A percentile compares a stretch with the other conserved stretches of the same genome.
Conservation (phyloP, 257 asterid species). For the Rauvolfia tetraphylla region DNA sequence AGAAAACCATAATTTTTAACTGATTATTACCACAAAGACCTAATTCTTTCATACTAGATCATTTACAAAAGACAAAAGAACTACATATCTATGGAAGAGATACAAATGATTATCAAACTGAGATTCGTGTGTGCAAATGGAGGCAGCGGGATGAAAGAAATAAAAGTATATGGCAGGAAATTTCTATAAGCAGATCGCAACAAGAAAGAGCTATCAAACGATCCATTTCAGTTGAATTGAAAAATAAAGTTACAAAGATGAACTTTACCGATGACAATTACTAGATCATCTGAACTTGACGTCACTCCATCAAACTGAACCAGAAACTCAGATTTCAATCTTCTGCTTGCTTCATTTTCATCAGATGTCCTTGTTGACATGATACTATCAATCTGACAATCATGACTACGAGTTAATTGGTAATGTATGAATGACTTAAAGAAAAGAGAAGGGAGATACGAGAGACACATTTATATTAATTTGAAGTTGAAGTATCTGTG, state of each 20-base stretch:
- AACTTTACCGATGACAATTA: slow-evolving; percentile 80
- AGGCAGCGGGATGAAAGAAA: neutral
- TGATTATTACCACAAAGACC: neutral
- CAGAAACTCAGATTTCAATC: slow-evolving; percentile 92
- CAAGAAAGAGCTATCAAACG: neutral
- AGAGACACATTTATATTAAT: too few species aligned
- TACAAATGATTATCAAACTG: neutral
- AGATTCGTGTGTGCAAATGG: neutral
- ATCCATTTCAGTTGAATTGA: neutral
- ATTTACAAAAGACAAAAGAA: too few species aligned
- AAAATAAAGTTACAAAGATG: slow-evolving; percentile 10
- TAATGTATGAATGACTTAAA: too few species aligned
- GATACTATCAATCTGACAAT: slow-evolving; percentile 82
- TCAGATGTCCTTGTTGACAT: slow-evolving; percentile 90
- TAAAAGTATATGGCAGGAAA: neutral
- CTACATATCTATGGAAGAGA: neutral
- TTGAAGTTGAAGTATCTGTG: neutral
- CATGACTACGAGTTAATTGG: neutral
- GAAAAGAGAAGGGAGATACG: slow-evolving; percentile 5
- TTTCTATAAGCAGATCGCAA: neutral
- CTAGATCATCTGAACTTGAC: slow-evolving; percentile 78
- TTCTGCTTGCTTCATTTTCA: slow-evolving; percentile 98
- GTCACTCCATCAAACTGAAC: slow-evolving; percentile 97
- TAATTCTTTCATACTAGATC: neutral
- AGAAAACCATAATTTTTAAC: neutral